Evolutionary conservation across 768 basidiomycete species (phyloP).

Genomic region (Pholiota molesta): DNA sequence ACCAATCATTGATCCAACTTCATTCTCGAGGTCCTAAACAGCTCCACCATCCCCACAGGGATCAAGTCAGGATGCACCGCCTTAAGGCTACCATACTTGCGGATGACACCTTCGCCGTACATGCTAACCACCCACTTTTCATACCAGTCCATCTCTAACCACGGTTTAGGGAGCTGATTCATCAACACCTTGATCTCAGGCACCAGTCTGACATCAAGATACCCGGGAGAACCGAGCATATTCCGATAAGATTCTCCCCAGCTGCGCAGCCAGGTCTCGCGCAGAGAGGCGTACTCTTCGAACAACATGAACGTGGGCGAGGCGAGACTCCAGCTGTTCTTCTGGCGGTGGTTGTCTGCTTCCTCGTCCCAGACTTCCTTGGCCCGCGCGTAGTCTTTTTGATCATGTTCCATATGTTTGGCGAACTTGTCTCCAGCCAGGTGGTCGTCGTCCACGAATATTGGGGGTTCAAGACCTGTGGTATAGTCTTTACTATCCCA

Average conservation of each 20-base stretch:
- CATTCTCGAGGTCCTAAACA: conserved; percentile 29
- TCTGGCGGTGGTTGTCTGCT: conserved; percentile 9
- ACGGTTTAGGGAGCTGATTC: conserved; percentile 4
- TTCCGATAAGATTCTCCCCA: conserved; percentile 30
- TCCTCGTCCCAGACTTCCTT: conserved; percentile 29
- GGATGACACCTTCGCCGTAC: conserved; percentile 42
- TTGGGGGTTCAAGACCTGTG: background rate
- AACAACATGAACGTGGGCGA: conserved; percentile 29
- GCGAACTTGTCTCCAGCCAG: conserved; percentile 23
- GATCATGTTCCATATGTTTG: conserved; percentile 27
- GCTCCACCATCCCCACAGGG: conserved; percentile 43
- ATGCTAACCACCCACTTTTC: conserved; percentile 38
- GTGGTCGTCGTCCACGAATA: conserved; percentile 19
- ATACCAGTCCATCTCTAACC: conserved; percentile 30
- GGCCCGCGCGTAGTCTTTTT: conserved; percentile 21
- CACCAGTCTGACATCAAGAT: background rate
- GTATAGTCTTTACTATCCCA: background rate
- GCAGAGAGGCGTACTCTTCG: conserved; percentile 29
- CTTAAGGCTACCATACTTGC: conserved; percentile 41
- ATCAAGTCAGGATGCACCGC: conserved; percentile 43
- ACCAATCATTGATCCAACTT: too few species aligned
- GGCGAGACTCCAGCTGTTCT: too few species aligned
- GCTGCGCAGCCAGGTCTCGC: conserved; percentile 22
- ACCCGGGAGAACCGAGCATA: conserved; percentile 24
- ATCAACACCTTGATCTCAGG: conserved; percentile 6